These are phyloP conservation scores for Aspergillus pseudonomiae DNA, from an alignment of 2,329 filamentous ascomycete species.

Conservation along the genomic window DNA sequence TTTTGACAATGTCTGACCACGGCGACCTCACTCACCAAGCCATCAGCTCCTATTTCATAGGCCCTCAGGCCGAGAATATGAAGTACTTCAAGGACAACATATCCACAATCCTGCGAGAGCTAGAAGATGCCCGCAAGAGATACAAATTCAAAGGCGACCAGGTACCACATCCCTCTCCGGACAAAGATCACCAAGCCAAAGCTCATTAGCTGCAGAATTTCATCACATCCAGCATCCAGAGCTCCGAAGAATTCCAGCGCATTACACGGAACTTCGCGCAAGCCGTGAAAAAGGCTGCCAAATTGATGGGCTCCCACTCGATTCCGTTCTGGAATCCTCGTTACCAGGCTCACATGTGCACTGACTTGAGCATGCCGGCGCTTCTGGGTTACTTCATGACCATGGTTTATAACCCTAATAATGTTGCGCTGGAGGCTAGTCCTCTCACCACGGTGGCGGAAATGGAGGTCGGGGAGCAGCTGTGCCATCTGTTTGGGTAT, in stretches of 20 bases:
- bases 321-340: conserved; percentile 51
- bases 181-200: background rate
- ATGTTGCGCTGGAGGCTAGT: conserved; percentile 51
- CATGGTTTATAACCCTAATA: conserved; percentile 56
- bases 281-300: conserved; percentile 40
- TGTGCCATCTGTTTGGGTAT: conserved; percentile 52
- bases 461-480: conserved; percentile 49
- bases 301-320: conserved; percentile 47
- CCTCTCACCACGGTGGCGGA: conserved; percentile 50
- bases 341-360: conserved; percentile 53
- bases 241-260: conserved; percentile 18
- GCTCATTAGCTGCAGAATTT: background rate
- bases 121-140: conserved; percentile 34
- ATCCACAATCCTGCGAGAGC: conserved; percentile 42
- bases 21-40: conserved; percentile 8
- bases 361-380: conserved; percentile 47
- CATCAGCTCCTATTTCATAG: conserved; percentile 14
- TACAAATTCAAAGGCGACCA: conserved; percentile 8
- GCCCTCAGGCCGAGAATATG: conserved; percentile 35
- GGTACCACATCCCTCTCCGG: background rate
- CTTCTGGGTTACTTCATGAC: conserved; percentile 54
- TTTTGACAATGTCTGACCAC: background rate
- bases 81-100: conserved; percentile 45
- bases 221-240: conserved; percentile 14
- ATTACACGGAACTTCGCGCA: conserved; percentile 39